Evolutionary conservation across 192 early-diverging fungal genomes (phyloP).

Genomic region (Coemansia sp.): DNA sequence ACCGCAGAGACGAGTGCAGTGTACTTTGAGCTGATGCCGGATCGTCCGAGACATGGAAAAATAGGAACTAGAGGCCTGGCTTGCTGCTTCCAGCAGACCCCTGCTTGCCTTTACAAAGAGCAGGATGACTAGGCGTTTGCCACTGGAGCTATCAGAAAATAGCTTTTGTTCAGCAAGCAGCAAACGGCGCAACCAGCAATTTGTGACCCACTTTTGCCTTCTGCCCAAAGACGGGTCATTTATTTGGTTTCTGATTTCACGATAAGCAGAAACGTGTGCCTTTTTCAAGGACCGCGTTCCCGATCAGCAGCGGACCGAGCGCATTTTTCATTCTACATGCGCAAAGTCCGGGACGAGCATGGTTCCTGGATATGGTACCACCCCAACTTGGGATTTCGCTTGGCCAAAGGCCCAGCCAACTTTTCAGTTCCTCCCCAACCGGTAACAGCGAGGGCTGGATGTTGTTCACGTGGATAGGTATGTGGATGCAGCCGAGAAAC

Average conservation of each 20-base stretch:
- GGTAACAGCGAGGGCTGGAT: not conserved
- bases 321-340: not conserved
- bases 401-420: not conserved
- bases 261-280: not conserved
- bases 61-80: not conserved
- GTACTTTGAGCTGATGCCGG: not conserved
- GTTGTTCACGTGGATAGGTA: not conserved
- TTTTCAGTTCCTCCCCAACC: slow-evolving; percentile 1
- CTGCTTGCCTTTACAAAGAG: not conserved
- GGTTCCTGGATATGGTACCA: slow-evolving; percentile 7
- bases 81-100: not conserved
- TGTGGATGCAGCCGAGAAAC: not conserved
- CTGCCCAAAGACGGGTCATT: not conserved
- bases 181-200: not conserved
- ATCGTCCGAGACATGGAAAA: not conserved
- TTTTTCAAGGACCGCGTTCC: slow-evolving; percentile 11
- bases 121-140: not conserved
- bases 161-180: too few species aligned
- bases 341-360: not conserved
- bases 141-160: too few species aligned
- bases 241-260: not conserved
- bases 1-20: not conserved
- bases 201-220: slow-evolving; percentile 2
- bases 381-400: not conserved
- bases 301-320: not conserved